A percentile compares a stretch with the other conserved stretches of the same genome.
phyloP scores from a whole-genome alignment of 257 asterid species.

The Przewalskia tangutica region DNA sequence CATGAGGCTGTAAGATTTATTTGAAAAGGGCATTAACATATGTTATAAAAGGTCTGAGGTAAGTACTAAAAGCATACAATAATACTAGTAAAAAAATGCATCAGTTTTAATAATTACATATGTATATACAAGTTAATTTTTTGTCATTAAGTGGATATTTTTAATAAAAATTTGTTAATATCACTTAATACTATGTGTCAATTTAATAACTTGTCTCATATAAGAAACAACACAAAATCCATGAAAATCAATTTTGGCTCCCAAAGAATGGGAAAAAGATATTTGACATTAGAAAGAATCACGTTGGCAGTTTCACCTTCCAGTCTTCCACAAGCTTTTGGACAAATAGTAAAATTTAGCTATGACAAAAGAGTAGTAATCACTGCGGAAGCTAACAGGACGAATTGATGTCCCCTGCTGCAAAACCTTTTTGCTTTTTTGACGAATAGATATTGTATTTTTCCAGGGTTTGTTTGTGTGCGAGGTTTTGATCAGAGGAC shows the following conservation, averaged over 20 bases:
- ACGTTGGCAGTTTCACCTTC: not conserved
- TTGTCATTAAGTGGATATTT: not conserved
- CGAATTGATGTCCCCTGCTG: not conserved
- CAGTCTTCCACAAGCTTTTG: not conserved
- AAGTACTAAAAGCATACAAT: not conserved
- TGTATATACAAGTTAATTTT: not conserved
- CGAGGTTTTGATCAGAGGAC: conserved; percentile 78
- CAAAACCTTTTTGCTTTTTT: not conserved
- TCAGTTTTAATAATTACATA: not conserved
- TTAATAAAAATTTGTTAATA: too few relatives aligned
- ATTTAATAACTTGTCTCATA: too few relatives aligned
- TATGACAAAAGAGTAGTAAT: not conserved
- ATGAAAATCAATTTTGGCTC: too few relatives aligned
- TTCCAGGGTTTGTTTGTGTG: conserved; percentile 88
- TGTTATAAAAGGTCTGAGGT: not conserved
- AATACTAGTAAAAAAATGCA: not conserved
- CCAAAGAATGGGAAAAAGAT: too few relatives aligned
- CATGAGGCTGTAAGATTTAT: not conserved
- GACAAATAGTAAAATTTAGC: not conserved
- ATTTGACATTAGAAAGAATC: too few relatives aligned
- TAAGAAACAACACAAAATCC: too few relatives aligned
- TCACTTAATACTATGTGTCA: too few relatives aligned
- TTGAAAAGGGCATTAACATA: not conserved
- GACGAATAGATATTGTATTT: not conserved
- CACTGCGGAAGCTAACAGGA: not conserved